Conservation (phyloP, 2,329 filamentous ascomycete species). For the Ambrosiella beaveri region DNA sequence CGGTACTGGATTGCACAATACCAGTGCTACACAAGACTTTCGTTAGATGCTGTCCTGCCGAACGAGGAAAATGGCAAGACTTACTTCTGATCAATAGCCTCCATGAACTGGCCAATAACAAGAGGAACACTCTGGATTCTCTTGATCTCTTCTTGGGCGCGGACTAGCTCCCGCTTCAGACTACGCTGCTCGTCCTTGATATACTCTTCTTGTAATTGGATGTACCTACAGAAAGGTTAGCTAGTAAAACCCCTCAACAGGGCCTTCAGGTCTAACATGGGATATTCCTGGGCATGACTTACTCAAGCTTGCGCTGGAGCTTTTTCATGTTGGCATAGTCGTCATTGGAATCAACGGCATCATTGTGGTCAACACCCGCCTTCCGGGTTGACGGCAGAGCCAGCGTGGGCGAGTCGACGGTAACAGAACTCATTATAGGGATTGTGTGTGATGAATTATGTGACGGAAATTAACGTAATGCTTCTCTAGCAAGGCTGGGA, state of each 20-base stretch:
- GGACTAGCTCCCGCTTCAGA: constrained; percentile 88
- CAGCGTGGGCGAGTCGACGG: constrained; percentile 66
- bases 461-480: background rate
- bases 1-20: constrained; percentile 95
- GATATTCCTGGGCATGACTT: constrained; percentile 20
- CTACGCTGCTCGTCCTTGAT: constrained; percentile 99
- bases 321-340: constrained; percentile 95
- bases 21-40: constrained; percentile 52
- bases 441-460: background rate
- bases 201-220: constrained; percentile 97
- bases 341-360: constrained; percentile 64
- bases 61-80: constrained; percentile 15
- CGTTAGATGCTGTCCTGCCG: no score
- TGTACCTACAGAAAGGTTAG: constrained; percentile 43
- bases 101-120: constrained; percentile 99
- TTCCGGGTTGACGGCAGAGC: constrained; percentile 14
- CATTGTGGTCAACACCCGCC: background rate
- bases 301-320: constrained; percentile 91
- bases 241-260: background rate
- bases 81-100: constrained; percentile 98
- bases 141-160: constrained; percentile 98
- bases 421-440: constrained; percentile 62
- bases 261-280: background rate
- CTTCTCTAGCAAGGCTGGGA: constrained; percentile 3
- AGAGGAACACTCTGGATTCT: constrained; percentile 95